Percentiles rank a stretch among this genome's conserved stretches.
Conservation (phyloP, 2,329 filamentous ascomycete genomes). For the Endocalyx cinctus region DNA sequence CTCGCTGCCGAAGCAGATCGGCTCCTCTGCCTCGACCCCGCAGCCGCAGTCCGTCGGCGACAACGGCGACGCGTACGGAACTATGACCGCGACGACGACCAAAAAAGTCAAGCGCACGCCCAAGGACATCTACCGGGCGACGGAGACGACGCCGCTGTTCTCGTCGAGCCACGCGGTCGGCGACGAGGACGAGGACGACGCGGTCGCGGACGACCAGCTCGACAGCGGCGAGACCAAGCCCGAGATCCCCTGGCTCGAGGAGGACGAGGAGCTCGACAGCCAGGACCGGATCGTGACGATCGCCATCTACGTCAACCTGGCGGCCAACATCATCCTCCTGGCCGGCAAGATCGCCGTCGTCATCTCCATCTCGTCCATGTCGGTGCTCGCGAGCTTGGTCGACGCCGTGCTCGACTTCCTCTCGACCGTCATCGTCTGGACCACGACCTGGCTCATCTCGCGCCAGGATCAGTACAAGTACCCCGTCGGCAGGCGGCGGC, state of each 20-base stretch:
- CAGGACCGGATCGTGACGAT: slow-evolving; percentile 72
- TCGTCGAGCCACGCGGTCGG: slow-evolving; percentile 42
- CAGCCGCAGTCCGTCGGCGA: slow-evolving; percentile 2
- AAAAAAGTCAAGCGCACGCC: slow-evolving; percentile 72
- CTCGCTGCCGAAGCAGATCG: slow-evolving; percentile 4
- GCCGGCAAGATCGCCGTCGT: slow-evolving; percentile 74
- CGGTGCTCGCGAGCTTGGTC: slow-evolving; percentile 73
- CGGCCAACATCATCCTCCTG: slow-evolving; percentile 71
- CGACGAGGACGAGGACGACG: slow-evolving; percentile 36
- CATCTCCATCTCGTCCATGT: slow-evolving; percentile 73
- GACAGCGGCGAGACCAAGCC: slow-evolving; percentile 31
- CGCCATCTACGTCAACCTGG: slow-evolving; percentile 82
- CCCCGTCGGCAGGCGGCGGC: slow-evolving; percentile 69
- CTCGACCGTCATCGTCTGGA: slow-evolving; percentile 76
- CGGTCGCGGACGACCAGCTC: not conserved
- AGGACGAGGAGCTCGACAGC: slow-evolving; percentile 67
- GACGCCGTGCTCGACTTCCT: slow-evolving; percentile 78
- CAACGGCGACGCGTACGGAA: slow-evolving; percentile 3
- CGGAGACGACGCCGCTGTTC: slow-evolving; percentile 65
- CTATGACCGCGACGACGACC: slow-evolving; percentile 2
- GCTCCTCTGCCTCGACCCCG: not conserved
- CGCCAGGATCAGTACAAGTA: slow-evolving; percentile 71
- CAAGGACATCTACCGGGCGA: slow-evolving; percentile 76
- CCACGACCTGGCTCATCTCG: slow-evolving; percentile 69
- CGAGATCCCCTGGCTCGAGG: slow-evolving; percentile 65